Evolutionary conservation across 1,284 basidiomycete genomes (phyloP), one percentile per base, ranked within the genome.

Genomic region (Tylopilus orsonianus): DNA sequence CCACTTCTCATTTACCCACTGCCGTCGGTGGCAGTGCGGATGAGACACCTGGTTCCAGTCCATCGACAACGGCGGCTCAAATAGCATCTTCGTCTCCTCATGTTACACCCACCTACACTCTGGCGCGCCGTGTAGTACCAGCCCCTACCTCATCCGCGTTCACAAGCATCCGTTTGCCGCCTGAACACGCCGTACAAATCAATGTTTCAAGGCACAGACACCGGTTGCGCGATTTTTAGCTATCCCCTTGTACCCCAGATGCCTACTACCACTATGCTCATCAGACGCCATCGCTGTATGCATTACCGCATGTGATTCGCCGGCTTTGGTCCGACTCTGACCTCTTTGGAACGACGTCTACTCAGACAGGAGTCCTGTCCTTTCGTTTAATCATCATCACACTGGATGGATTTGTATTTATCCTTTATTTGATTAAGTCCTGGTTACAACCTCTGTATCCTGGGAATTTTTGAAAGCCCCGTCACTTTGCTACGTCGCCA

Each of bases 1-100:
- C 66, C 5, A 59, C 75, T 3, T 59, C 67, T 27, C 72, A 82
- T 56, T 69, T 64, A 5, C 87, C 87, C 3, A 80, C 69, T 8
- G 79, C 79, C 5, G 65, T 90, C 42, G 88, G 87, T 29, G 87
- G 87, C 13, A 77, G 75, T 46, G 84, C 78, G n/a, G 68, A 77
- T 46, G 75, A 86, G 55, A 64, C 67, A 6, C 35, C 58, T 36
- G 46, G 54, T 6, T n/a, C 58, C 16, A 49, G 32, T 9, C 27
- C 60, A 5, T 20, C 56, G 14, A 46, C 61, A 22, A 41, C 42
- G 19, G 38, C 20, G 9, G 33, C 20, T 16, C 34, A 20, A 20
- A 27, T 36, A 1, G 44, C 54, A 41, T 58, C 61, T 12, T 59
- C 64, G 22, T 64, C 67, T 29, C 51, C 49, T 29, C 46, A 53